Percentiles rank a stretch among this genome's conserved stretches.
These are phyloP conservation scores for Hydnomerulius pinastri DNA, from an alignment of 768 basidiomycete genomes.

Conservation along the genomic window DNA sequence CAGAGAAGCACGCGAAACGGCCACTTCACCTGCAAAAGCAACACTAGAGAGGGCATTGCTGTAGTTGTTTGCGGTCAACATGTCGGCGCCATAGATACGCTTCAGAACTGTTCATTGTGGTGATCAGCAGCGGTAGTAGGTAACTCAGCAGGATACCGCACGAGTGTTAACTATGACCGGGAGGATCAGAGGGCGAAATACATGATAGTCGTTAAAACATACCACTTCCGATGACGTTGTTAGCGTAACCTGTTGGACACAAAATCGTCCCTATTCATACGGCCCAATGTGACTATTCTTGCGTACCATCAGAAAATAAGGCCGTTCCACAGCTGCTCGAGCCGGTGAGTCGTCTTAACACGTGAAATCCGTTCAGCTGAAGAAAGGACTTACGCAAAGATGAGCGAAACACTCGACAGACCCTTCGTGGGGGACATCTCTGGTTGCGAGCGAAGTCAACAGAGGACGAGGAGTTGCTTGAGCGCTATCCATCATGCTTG, in stretches of 20 bases:
- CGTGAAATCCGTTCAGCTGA: background rate
- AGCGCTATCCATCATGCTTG: background rate
- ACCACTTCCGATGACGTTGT: conserved; percentile 79
- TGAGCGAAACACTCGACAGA: conserved; percentile 68
- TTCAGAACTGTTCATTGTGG: conserved; percentile 53
- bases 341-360: background rate
- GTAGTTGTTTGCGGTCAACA: conserved; percentile 56
- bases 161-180: conserved; percentile 61
- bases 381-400: conserved; percentile 68
- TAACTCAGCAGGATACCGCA: conserved; percentile 32
- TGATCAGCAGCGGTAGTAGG: background rate
- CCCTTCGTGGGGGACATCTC: conserved; percentile 12
- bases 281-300: background rate
- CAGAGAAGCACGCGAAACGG: conserved; percentile 67
- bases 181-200: background rate
- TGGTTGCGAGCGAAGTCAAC: background rate
- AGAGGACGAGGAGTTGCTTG: background rate
- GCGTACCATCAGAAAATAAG: conserved; percentile 79
- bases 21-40: conserved; percentile 77
- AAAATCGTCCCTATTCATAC: conserved; percentile 3
- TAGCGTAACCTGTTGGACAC: conserved; percentile 65
- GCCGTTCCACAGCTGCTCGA: conserved; percentile 76
- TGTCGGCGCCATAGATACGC: conserved; percentile 64
- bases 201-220: conserved; percentile 28
- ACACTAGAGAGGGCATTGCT: conserved; percentile 63